A percentile compares a stretch with the other conserved stretches of the same genome.
Conservation (phyloP, 1,284 basidiomycete genomes). For the Sphaerobolus stellatus region DNA sequence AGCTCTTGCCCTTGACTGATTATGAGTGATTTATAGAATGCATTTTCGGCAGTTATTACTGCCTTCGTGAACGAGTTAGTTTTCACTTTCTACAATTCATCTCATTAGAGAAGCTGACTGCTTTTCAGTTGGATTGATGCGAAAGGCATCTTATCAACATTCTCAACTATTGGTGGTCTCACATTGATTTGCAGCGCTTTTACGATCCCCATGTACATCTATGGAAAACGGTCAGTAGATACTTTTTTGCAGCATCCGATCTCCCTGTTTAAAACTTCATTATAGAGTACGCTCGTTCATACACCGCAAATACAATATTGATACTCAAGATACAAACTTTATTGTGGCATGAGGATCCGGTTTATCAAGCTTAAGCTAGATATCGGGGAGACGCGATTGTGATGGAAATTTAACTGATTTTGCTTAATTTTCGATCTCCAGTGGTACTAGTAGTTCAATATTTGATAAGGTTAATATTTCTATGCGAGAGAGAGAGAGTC, state of each 20-base stretch:
- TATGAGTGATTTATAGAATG: background rate
- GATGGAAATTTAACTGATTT: background rate
- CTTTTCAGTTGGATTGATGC: constrained; percentile 10
- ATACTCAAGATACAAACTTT: background rate
- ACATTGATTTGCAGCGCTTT: constrained; percentile 8
- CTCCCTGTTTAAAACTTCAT: no score
- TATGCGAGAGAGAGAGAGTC: no score
- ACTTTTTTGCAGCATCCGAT: background rate
- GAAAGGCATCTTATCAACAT: constrained; percentile 10
- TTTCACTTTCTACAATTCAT: background rate
- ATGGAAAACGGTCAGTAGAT: constrained; percentile 11
- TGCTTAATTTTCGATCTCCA: background rate
- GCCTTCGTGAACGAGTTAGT: constrained; percentile 22
- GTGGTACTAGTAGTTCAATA: background rate
- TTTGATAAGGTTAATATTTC: background rate
- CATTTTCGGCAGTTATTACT: constrained; percentile 22
- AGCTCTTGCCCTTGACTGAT: constrained; percentile 4
- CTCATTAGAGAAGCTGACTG: background rate
- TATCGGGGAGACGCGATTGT: no score
- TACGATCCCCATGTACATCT: constrained; percentile 13
- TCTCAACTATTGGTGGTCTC: constrained; percentile 11
- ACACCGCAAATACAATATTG: constrained; percentile 8
- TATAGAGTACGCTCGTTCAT: constrained; percentile 9
- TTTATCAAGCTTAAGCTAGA: no score
- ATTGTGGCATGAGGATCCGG: background rate